Evolutionary conservation across 345 rosid species (phyloP).

Genomic region (Rhodamnia argentea): DNA sequence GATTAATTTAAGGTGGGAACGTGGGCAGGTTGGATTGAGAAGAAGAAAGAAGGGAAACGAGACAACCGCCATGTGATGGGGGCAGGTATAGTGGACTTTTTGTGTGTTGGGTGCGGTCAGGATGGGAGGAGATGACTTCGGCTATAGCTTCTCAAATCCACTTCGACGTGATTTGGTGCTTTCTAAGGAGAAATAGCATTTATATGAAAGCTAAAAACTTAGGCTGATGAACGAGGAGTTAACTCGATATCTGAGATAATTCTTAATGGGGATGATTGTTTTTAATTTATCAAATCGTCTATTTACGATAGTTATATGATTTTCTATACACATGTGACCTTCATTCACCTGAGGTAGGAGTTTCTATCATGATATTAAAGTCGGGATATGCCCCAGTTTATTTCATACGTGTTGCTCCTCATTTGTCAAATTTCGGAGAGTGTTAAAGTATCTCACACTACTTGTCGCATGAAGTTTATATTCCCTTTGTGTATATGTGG

Average conservation of each 20-base stretch:
- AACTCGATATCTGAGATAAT: neutral
- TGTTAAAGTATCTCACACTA: neutral
- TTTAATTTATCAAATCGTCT: neutral
- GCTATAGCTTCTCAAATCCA: neutral
- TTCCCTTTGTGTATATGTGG: neutral
- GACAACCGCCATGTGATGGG: neutral
- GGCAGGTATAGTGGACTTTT: neutral
- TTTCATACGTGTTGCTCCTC: neutral
- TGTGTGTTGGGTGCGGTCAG: neutral
- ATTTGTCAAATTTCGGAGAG: neutral
- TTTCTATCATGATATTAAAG: neutral
- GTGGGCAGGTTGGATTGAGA: neutral
- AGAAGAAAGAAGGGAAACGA: neutral
- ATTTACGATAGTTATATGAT: neutral
- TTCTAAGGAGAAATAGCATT: neutral
- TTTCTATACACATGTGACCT: neutral
- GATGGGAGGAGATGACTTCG: neutral
- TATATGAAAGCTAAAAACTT: neutral
- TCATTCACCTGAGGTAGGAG: too few species aligned
- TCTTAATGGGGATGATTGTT: neutral
- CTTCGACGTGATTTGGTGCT: neutral
- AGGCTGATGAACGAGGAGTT: neutral
- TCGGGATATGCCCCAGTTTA: accelerated
- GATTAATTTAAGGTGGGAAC: neutral
- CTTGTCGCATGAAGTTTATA: neutral